Conservation (phyloP, 2,329 filamentous ascomycete genomes). For the Fonsecaea erecta region DNA sequence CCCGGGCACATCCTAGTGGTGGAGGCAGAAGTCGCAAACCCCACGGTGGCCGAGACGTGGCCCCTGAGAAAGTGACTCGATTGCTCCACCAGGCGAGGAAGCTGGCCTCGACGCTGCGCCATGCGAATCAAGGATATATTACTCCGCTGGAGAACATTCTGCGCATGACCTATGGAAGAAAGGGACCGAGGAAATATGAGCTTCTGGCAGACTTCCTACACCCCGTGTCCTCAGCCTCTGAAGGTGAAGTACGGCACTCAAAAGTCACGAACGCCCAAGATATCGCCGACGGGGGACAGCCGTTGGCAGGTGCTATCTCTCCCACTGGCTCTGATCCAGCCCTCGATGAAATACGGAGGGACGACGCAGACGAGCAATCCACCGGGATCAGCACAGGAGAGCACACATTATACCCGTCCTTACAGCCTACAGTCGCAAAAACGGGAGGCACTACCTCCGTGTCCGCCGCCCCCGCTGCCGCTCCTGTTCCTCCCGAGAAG, state of each 20-base stretch:
- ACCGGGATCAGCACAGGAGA: neutral
- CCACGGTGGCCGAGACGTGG: constrained; percentile 31
- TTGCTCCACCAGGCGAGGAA: constrained; percentile 41
- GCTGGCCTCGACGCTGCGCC: constrained; percentile 50
- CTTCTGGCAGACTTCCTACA: constrained; percentile 48
- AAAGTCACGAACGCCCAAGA: constrained; percentile 11
- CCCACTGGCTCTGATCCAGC: neutral
- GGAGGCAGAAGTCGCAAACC: constrained; percentile 31
- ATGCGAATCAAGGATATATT: constrained; percentile 62
- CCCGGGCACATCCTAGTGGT: constrained; percentile 12
- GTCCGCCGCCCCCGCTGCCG: neutral
- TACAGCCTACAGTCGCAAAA: neutral
- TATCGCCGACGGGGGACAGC: neutral
- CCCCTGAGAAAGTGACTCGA: constrained; percentile 24
- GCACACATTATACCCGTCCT: constrained; percentile 2
- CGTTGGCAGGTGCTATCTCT: neutral
- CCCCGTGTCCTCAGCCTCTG: constrained; percentile 35
- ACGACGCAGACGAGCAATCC: neutral
- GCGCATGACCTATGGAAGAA: constrained; percentile 61
- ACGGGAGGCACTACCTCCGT: neutral
- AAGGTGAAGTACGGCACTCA: constrained; percentile 28
- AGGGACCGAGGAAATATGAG: constrained; percentile 57
- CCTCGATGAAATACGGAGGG: neutral
- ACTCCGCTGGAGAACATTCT: constrained; percentile 58
- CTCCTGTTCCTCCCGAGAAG: neutral